Base-by-base conservation (phyloP, 345 rosid genomes). In the Rhizophora apiculata region DNA sequence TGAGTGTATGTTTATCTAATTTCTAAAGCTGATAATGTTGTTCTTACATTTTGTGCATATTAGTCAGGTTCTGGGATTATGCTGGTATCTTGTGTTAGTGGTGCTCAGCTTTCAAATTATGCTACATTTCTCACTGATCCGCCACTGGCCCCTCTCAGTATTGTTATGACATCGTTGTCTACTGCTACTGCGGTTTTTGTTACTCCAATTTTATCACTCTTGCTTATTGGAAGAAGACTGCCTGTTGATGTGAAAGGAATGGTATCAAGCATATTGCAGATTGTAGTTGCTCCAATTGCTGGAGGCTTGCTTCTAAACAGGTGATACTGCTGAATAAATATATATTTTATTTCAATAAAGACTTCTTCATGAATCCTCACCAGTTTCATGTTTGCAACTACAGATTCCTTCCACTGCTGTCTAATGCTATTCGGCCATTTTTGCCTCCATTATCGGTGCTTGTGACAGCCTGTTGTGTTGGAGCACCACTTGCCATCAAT, bases 41-140 rank as follows among this genome's bases (percentile, higher is more conserved):
- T 64, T 39, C 43, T 64, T 27, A 82, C n/a, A 26, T 58, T 62
- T 70, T 61, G 20, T 31, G 64, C 74, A 29, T 39, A 31, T 72
- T 73, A 61, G 31, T 68, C 79, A 89, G 96, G 96, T 74, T 97
- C 95, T 1, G 97, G 98, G 75, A 85, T 93, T 73, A 93, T 89
- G 98, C 78, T 94, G 86, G 95, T 85, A 51, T 91, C 98, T 29
- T 94, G 98, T 72, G 98, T 94, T 26, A 91, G 98, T 56, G 97
- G 98, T 32, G 97, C 98, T 57, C 98, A 94, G 86, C 83, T 94
- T 62, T 91, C 98, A 60, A 94, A 82, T 78, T 94, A 94, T 78
- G 94, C 98, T 0, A 89, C 98, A 62, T 94, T 89, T 70, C 72
- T 91, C 20, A 91, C 97, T 6, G 97, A 88, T 79, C 93, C 97